phyloP scores from a whole-genome alignment of 2,329 filamentous ascomycete species.

The Aspergillus japonicus region DNA sequence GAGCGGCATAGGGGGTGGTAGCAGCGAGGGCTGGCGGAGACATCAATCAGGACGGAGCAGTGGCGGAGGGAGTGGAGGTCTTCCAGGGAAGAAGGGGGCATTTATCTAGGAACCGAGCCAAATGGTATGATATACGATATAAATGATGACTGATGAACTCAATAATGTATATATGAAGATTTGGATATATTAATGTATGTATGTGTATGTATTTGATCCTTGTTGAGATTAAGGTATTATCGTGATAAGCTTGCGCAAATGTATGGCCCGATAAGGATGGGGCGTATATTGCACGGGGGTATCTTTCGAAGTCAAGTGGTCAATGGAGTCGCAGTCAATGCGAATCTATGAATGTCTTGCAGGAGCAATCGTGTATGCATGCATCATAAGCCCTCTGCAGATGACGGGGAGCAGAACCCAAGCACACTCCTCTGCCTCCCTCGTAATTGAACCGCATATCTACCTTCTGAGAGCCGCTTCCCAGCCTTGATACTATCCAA shows the following conservation, averaged over 20 bases:
- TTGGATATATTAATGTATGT: slow-evolving; percentile 2
- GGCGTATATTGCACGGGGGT: background rate
- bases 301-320: background rate
- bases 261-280: no score
- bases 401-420: slow-evolving; percentile 1
- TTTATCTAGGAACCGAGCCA: slow-evolving; percentile 10
- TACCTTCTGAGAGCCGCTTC: slow-evolving; percentile 70
- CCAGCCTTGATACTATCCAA: slow-evolving; percentile 78
- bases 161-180: slow-evolving; percentile 14
- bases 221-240: background rate
- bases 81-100: slow-evolving; percentile 2
- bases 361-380: slow-evolving; percentile 3
- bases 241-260: background rate
- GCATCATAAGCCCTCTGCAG: slow-evolving; percentile 7
- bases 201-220: background rate
- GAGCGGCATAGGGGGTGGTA: background rate
- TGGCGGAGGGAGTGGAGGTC: slow-evolving; percentile 2
- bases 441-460: slow-evolving; percentile 66
- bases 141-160: slow-evolving; percentile 11
- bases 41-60: slow-evolving; percentile 5
- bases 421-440: slow-evolving; percentile 64
- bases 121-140: slow-evolving; percentile 12
- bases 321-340: background rate
- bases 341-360: background rate
- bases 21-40: slow-evolving; percentile 32